phyloP scores from a whole-genome alignment of 2,329 filamentous ascomycete species.

The Fusarium equiseti region DNA sequence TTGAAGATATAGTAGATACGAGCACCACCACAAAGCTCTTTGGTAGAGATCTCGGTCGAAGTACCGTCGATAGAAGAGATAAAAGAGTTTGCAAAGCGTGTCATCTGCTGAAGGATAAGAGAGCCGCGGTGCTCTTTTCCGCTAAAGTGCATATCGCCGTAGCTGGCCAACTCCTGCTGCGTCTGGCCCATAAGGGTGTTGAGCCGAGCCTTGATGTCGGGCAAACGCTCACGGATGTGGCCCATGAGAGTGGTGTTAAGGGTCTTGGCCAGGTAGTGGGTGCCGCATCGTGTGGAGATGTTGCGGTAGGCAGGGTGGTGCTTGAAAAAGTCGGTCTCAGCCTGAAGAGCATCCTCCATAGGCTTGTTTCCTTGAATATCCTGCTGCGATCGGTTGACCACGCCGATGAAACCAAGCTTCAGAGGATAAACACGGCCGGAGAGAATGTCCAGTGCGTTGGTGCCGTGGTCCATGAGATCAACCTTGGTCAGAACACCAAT shows the following conservation, averaged over 20 bases:
- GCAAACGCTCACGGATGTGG: slow-evolving; percentile 94
- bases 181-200: slow-evolving; percentile 99
- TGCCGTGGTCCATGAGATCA: slow-evolving; percentile 98
- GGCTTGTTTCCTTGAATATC: slow-evolving; percentile 97
- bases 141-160: slow-evolving; percentile 97
- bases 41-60: slow-evolving; percentile 97
- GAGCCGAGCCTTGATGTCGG: slow-evolving; percentile 96
- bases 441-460: slow-evolving; percentile 97
- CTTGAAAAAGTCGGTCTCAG: slow-evolving; percentile 94
- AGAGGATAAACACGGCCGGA: slow-evolving; percentile 95
- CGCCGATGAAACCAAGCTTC: slow-evolving; percentile 97
- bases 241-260: slow-evolving; percentile 95
- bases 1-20: slow-evolving; percentile 99
- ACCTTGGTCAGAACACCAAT: slow-evolving; percentile 98
- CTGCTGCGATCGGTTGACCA: slow-evolving; percentile 97
- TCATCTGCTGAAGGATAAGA: slow-evolving; percentile 96
- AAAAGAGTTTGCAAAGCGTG: slow-evolving; percentile 95
- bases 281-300: slow-evolving; percentile 93
- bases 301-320: slow-evolving; percentile 98
- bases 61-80: slow-evolving; percentile 99
- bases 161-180: slow-evolving; percentile 96
- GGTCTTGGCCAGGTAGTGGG: slow-evolving; percentile 92
- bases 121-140: slow-evolving; percentile 97
- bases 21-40: slow-evolving; percentile 94
- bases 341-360: slow-evolving; percentile 89